Evolutionary conservation across 164 flowering plant genomes (phyloP), one percentile per base, ranked within the genome.

Genomic region (Macadamia tetraphylla): DNA sequence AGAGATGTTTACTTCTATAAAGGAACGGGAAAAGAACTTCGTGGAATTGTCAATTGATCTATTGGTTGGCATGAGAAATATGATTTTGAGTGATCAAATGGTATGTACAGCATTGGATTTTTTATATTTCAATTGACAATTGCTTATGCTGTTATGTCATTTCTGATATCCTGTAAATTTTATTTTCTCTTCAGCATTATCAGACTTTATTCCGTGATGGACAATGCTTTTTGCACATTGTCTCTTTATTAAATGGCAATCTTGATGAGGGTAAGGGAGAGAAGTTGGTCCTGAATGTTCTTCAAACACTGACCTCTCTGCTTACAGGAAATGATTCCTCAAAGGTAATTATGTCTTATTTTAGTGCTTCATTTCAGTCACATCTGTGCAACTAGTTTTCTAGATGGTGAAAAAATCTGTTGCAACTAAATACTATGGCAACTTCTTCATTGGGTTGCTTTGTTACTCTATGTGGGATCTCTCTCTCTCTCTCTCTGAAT

Each of bases 151-250:
- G 12, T 59, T 58, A n/a, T 51, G 3, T 56, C 62, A 51, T 62
- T 23, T 35, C 53, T 69, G 51, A 65, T 64, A 29, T 65, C 65
- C 72, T 11, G 58, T 63, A 30, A 29, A 10, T 75, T 5, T 78
- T 53, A 17, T 43, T 74, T 44, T 63, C 67, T 57, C 18, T 78
- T 66, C 92, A 95, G 99, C 82, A 92, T 71, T 92, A 86, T 74
- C 99, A 92, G 78, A 82, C 77, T 68, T 77, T 95, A 71, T 95
- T 95, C 78, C 88, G 96, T 65, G 89, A 89, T 57, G 99, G 93
- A 32, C 98, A 91, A 67, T 95, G 99, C 80, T 92, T 95, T 86
- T 59, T 95, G 80, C 99, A 95, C 78, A 86, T 95, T 66, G 91
- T 95, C 40, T 95, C 99, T 72, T 84, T 95, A 66, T 73, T 95